Conservation (phyloP, 352 stramenopile species). For the Stephanocyclus meneghinianus region DNA sequence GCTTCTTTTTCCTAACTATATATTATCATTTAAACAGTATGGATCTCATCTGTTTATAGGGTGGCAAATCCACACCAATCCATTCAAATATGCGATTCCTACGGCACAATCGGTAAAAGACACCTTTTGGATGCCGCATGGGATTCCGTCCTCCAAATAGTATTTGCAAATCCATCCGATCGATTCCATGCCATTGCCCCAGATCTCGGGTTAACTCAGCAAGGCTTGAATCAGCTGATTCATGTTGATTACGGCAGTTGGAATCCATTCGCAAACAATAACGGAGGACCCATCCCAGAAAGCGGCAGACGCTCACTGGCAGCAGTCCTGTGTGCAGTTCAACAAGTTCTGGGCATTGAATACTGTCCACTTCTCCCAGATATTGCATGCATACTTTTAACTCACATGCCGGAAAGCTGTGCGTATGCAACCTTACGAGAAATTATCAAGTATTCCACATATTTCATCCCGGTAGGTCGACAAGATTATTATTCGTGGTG, state of each 20-base stretch:
- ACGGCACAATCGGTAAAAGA: slow-evolving; percentile 63
- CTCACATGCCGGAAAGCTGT: slow-evolving; percentile 73
- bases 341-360: slow-evolving; percentile 70
- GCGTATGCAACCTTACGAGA: slow-evolving; percentile 69
- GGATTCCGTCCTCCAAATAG: slow-evolving; percentile 40
- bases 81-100: slow-evolving; percentile 56
- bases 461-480: slow-evolving; percentile 58
- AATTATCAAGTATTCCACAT: slow-evolving; percentile 62
- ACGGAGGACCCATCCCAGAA: slow-evolving; percentile 12
- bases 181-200: slow-evolving; percentile 33
- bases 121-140: slow-evolving; percentile 55
- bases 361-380: slow-evolving; percentile 64
- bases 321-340: slow-evolving; percentile 56
- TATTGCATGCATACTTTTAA: slow-evolving; percentile 57
- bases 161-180: slow-evolving; percentile 33
- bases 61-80: slow-evolving; percentile 57
- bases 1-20: too few species aligned
- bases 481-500: slow-evolving; percentile 65
- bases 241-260: slow-evolving; percentile 33
- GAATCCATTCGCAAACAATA: background rate
- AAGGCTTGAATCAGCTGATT: slow-evolving; percentile 33
- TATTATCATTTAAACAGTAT: slow-evolving; percentile 41
- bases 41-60: slow-evolving; percentile 70
- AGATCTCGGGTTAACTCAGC: slow-evolving; percentile 48
- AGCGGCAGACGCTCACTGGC: slow-evolving; percentile 36